Evolutionary conservation across 768 basidiomycete species (phyloP).

Genomic region (Termitomyces sp.): DNA sequence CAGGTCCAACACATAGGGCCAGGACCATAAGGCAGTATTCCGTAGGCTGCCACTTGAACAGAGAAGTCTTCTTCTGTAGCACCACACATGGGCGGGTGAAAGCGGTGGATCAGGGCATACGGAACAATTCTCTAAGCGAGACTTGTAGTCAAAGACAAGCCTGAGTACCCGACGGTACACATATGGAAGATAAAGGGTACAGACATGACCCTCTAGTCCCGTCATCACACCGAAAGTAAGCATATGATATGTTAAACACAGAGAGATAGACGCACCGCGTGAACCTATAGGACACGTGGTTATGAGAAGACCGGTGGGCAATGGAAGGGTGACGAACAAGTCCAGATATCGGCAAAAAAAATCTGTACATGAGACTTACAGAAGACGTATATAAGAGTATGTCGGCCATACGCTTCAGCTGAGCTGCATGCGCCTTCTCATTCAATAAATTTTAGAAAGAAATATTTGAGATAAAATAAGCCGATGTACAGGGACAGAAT

Average conservation of each 20-base stretch:
- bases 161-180: not conserved
- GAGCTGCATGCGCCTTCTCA: not conserved
- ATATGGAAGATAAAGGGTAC: not conserved
- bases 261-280: constrained; percentile 10
- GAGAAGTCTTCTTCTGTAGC: not conserved
- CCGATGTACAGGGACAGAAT: constrained; percentile 10
- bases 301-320: not conserved
- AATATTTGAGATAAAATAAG: constrained; percentile 10
- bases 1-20: not conserved
- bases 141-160: not conserved
- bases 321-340: not conserved
- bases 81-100: constrained; percentile 1
- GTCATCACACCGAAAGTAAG: constrained; percentile 3
- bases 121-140: not conserved
- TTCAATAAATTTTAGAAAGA: constrained; percentile 1
- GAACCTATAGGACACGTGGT: constrained; percentile 7
- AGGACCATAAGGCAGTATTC: not conserved
- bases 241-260: constrained; percentile 4
- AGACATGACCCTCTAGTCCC: not conserved
- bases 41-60: not conserved
- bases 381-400: not conserved
- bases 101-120: not conserved
- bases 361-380: not conserved
- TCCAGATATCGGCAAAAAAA: not conserved
- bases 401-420: not conserved